A percentile compares a stretch with the other conserved stretches of the same genome.
These are phyloP conservation scores for Zygosaccharomyces pseudobailii DNA, from an alignment of 1,139 yeast genomes.

Conservation along the genomic window DNA sequence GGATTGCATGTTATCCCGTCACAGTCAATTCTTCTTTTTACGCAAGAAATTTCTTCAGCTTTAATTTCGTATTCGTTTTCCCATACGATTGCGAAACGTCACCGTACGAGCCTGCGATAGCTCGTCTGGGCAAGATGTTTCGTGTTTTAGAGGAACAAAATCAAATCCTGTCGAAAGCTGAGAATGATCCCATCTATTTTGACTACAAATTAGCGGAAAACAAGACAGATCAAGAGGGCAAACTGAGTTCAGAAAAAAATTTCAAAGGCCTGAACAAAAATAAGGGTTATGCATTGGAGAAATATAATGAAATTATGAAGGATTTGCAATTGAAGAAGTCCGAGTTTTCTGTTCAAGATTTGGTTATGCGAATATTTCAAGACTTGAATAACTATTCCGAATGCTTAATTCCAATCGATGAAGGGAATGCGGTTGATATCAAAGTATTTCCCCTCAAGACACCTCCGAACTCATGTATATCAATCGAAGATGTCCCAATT, in stretches of 20 bases:
- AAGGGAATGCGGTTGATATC: constrained; percentile 85
- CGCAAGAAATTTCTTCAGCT: constrained; percentile 85
- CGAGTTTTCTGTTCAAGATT: constrained; percentile 63
- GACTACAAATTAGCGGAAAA: constrained; percentile 13
- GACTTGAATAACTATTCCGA: constrained; percentile 94
- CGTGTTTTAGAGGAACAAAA: constrained; percentile 87
- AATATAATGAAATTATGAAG: constrained; percentile 27
- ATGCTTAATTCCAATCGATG: constrained; percentile 89
- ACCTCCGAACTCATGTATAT: constrained; percentile 64
- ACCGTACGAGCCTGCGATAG: constrained; percentile 81
- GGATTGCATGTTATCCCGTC: constrained; percentile 89
- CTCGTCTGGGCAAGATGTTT: constrained; percentile 83
- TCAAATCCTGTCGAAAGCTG: constrained; percentile 59
- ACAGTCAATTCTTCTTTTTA: constrained; percentile 69
- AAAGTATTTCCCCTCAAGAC: constrained; percentile 83
- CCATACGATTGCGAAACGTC: constrained; percentile 75
- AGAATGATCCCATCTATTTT: constrained; percentile 35
- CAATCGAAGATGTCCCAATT: constrained; percentile 79
- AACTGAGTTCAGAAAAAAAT: constrained; percentile 6
- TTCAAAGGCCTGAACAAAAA: constrained; percentile 6
- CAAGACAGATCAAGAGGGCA: constrained; percentile 9
- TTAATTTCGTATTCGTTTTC: constrained; percentile 90
- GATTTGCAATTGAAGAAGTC: constrained; percentile 31
- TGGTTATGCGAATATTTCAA: constrained; percentile 84
- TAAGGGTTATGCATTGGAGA: constrained; percentile 14